Evolutionary conservation across 495 filamentous ascomycete genomes (phyloP), one percentile per base, ranked within the genome.

Genomic region (Lasiosphaeria hispida): DNA sequence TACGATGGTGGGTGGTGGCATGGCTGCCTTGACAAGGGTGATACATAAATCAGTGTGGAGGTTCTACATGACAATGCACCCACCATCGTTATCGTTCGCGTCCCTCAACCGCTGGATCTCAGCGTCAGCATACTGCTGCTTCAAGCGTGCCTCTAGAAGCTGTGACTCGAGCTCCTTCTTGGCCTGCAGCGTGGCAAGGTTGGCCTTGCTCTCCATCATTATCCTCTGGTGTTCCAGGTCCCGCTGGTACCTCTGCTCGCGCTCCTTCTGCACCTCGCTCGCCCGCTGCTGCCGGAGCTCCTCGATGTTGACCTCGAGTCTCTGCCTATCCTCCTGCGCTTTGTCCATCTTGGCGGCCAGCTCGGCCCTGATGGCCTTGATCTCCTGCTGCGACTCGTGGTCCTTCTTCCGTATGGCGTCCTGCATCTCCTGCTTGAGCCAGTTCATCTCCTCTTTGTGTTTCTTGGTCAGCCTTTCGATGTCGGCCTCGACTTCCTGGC

Each of bases 401-500:
- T 30, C 23, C 23, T 30, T 30, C 23, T 30, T 30, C 2, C 23
- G 23, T 2, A 30, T 30, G 23, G 23, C 14, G 15, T 40, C n/a
- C 10, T 23, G 3, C 40, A 44, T 19, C 59, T 48, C 19, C 43
- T 43, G 45, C 39, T 56, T 34, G 18, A 52, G 44, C 30, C 15
- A 19, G n/a, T 10, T 35, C 50, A 38, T 48, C 58, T 48, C 14
- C 50, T 48, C 58, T 30, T 54, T 51, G 30, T 54, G 51, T 33
- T 11, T n/a, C 35, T 33, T 6, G 11, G 13, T 48, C 51, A 55
- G 44, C 33, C 37, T 37, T 38, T 56, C 47, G 11, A 61, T 52
- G 47, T 38, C 38, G 14, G 52, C 58, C 45, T 55, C 38, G 17
- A 61, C 17, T 10, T 50, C 53, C 15, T 9, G 15, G n/a, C 58